Evolutionary conservation across 768 basidiomycete genomes (phyloP).

Genomic region (Cystofilobasidium bisporidii): DNA sequence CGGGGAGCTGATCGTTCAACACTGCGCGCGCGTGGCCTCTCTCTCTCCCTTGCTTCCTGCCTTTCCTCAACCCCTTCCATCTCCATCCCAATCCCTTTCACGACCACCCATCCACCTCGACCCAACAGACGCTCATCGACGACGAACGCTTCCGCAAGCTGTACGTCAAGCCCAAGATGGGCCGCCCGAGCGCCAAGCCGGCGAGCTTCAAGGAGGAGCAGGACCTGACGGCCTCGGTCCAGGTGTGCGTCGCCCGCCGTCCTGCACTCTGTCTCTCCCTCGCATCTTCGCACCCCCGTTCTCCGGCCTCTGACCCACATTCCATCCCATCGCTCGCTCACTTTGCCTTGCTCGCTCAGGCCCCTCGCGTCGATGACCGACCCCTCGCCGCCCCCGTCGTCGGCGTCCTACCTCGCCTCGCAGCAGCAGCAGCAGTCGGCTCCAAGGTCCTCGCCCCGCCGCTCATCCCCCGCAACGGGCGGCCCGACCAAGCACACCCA

Average conservation of each 20-base stretch:
- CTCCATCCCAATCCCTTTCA: not conserved
- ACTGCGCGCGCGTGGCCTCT: not conserved
- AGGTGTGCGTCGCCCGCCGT: not conserved
- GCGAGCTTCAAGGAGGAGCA: not conserved
- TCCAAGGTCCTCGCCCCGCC: not conserved
- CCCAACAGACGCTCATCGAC: not conserved
- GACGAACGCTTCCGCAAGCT: conserved; percentile 2
- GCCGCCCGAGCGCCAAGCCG: not conserved
- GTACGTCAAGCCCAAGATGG: not conserved
- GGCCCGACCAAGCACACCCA: not conserved
- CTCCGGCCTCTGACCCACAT: not conserved
- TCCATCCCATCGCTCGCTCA: not conserved
- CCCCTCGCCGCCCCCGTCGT: no score
- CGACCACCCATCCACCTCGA: not conserved
- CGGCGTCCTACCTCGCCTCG: no score
- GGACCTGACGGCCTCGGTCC: not conserved
- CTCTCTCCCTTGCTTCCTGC: no score
- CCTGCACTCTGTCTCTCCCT: no score
- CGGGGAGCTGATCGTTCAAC: not conserved
- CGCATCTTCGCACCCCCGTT: no score
- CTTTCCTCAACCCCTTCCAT: not conserved
- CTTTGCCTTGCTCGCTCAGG: not conserved
- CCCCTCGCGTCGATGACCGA: no score
- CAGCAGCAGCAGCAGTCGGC: no score
- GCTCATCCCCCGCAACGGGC: not conserved